Percentiles rank a stretch among this genome's conserved stretches.
Conservation (phyloP, 2,329 filamentous ascomycete genomes). For the Esteya vermicola region DNA sequence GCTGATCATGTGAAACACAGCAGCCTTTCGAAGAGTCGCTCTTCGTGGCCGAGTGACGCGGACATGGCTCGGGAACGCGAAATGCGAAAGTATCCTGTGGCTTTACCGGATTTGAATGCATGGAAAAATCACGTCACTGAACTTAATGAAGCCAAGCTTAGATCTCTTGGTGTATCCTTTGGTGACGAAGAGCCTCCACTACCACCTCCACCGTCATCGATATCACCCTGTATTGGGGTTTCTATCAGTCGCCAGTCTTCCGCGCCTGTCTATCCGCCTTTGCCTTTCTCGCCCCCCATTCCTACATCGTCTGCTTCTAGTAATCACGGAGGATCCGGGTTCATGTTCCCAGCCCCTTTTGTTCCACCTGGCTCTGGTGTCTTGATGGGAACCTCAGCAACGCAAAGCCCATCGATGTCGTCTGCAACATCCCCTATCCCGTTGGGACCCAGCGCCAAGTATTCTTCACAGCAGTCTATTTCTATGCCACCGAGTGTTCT, state of each 20-base stretch:
- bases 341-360: constrained; percentile 44
- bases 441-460: constrained; percentile 40
- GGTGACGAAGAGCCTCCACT: constrained; percentile 56
- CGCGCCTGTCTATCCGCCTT: constrained; percentile 52
- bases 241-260: constrained; percentile 55
- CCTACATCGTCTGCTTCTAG: constrained; percentile 67
- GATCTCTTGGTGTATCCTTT: constrained; percentile 75
- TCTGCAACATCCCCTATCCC: constrained; percentile 61
- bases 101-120: constrained; percentile 54
- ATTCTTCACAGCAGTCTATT: constrained; percentile 59
- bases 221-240: constrained; percentile 48
- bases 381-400: constrained; percentile 40
- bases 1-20: constrained; percentile 18
- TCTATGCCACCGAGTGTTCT: constrained; percentile 51
- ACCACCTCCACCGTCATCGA: constrained; percentile 37
- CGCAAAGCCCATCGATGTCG: constrained; percentile 47
- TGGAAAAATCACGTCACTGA: constrained; percentile 69
- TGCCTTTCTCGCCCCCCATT: constrained; percentile 73
- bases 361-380: constrained; percentile 36
- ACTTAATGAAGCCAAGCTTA: constrained; percentile 80
- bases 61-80: constrained; percentile 44
- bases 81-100: constrained; percentile 41
- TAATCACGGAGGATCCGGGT: constrained; percentile 42
- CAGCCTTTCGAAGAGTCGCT: constrained; percentile 47
- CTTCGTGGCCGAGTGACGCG: constrained; percentile 49